Conservation (phyloP, 140 eudicot species). For the Erigeron philadelphicus region DNA sequence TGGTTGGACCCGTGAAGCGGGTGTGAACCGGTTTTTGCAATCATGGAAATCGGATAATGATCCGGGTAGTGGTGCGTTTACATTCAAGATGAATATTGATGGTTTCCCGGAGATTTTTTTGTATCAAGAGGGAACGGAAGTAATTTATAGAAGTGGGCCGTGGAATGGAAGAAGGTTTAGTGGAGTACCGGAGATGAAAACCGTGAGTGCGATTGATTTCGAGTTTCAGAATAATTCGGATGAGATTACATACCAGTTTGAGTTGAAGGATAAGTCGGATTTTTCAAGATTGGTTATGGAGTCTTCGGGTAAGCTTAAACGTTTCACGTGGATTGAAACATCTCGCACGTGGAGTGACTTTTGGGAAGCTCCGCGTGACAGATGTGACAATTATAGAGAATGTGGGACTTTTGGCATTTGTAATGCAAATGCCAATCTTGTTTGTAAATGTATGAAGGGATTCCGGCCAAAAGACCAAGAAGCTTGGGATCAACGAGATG, state of each 20-base stretch:
- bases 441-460: slow-evolving; percentile 50
- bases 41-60: slow-evolving; percentile 48
- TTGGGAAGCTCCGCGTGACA: slow-evolving; percentile 68
- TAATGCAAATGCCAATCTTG: slow-evolving; percentile 36
- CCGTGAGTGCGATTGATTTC: slow-evolving; percentile 29
- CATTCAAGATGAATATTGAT: slow-evolving; percentile 6
- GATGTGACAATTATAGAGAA: slow-evolving; percentile 45
- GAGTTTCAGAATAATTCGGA: slow-evolving; percentile 22
- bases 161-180: slow-evolving; percentile 69
- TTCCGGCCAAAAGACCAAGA: slow-evolving; percentile 40
- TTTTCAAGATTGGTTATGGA: slow-evolving; percentile 45
- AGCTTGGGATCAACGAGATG: slow-evolving; percentile 61
- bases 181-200: slow-evolving; percentile 66
- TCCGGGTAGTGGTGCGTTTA: slow-evolving; percentile 31
- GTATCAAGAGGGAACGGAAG: neutral
- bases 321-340: slow-evolving; percentile 46
- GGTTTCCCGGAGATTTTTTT: slow-evolving; percentile 49
- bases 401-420: slow-evolving; percentile 63
- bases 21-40: slow-evolving; percentile 35
- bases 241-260: slow-evolving; percentile 40
- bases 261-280: slow-evolving; percentile 19
- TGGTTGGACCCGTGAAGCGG: slow-evolving; percentile 54
- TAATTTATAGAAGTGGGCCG: slow-evolving; percentile 53
- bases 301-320: slow-evolving; percentile 28
- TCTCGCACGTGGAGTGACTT: slow-evolving; percentile 37